Evolutionary conservation across 225 moss, liverwort and hornwort species (phyloP), one percentile per base, ranked within the genome.

Genomic region (Physcomitrium patens): DNA sequence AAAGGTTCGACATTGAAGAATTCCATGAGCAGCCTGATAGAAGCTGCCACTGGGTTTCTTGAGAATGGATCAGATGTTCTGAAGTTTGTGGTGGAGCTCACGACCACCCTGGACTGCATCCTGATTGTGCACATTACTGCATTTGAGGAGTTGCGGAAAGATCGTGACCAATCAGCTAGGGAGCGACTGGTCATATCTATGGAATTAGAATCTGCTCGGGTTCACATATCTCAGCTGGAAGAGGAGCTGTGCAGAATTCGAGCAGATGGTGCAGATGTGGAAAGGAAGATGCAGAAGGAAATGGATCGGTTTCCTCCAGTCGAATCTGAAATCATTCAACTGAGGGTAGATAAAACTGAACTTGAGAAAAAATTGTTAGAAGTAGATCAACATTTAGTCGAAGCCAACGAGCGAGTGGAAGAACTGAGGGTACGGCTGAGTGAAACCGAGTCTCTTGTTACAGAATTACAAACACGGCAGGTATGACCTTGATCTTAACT

Each of bases 341-440:
- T 89, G 31, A 78, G 70, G 63, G 52, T 48, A 1, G 81, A 77
- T 10, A 89, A 85, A 81, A 57, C 26, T 42, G 78, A 78, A 10
- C 60, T 85, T 7, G 79, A 79, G 77, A 63, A 60, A 8, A 78
- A 60, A 26, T 62, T 89, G 43, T 75, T 49, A 52, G 83, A 80
- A 20, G 72, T 86, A 78, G 77, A 77, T 20, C 78, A 80, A 67
- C 67, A 71, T 18, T 64, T 86, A 9, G 73, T 77, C 20, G 60
- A 80, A 65, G 86, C 86, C 8, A 80, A 83, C 65, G 75, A 65
- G 20, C 71, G 77, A 64, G 68, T 76, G 62, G 83, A 86, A 63
- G 60, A 47, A 20, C 56, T 83, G 59, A 80, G 72, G 50, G 50
- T 61, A 64, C 75, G 75, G 22, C 78, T 86, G 75, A 75, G 74